A percentile compares a stretch with the other conserved stretches of the same genome.
phyloP scores from a whole-genome alignment of 2,329 filamentous ascomycete genomes.

The Biscogniauxia sp. region DNA sequence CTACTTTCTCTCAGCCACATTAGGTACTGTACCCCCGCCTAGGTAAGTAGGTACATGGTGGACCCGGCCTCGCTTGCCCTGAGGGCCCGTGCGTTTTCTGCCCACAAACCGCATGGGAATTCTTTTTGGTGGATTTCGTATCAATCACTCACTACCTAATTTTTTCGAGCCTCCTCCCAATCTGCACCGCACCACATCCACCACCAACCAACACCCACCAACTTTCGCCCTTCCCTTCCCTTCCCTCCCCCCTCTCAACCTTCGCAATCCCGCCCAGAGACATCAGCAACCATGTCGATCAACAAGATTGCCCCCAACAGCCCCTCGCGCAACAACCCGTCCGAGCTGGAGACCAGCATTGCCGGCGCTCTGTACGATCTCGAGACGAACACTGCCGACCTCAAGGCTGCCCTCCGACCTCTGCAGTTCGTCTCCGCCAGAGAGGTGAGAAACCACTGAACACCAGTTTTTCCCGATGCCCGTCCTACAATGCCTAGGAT shows the following conservation, averaged over 20 bases:
- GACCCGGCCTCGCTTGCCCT: constrained; percentile 12
- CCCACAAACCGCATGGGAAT: constrained; percentile 16
- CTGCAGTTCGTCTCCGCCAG: constrained; percentile 98
- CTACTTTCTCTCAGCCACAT: not conserved
- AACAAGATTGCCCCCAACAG: constrained; percentile 98
- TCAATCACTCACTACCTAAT: constrained; percentile 2
- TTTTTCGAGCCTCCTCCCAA: constrained; percentile 5
- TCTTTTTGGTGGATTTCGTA: constrained; percentile 11
- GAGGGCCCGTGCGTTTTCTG: constrained; percentile 16
- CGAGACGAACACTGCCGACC: constrained; percentile 98
- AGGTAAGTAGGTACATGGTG: not conserved
- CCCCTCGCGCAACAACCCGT: constrained; percentile 92
- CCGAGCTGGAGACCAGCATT: constrained; percentile 96
- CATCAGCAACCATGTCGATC: constrained; percentile 23
- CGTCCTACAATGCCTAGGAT: constrained; percentile 14
- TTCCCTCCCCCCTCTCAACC: constrained; percentile 9
- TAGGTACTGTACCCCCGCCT: too few relatives aligned
- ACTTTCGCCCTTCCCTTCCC: not conserved
- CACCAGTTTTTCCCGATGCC: constrained; percentile 14
- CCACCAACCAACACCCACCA: too few relatives aligned
- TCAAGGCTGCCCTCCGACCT: constrained; percentile 93
- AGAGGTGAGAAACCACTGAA: constrained; percentile 75
- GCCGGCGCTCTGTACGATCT: constrained; percentile 97
- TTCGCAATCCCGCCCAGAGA: constrained; percentile 20
- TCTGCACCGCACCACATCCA: not conserved